Evolutionary conservation across 2,329 filamentous ascomycete species (phyloP).

Genomic region (Nemania bipapillata): DNA sequence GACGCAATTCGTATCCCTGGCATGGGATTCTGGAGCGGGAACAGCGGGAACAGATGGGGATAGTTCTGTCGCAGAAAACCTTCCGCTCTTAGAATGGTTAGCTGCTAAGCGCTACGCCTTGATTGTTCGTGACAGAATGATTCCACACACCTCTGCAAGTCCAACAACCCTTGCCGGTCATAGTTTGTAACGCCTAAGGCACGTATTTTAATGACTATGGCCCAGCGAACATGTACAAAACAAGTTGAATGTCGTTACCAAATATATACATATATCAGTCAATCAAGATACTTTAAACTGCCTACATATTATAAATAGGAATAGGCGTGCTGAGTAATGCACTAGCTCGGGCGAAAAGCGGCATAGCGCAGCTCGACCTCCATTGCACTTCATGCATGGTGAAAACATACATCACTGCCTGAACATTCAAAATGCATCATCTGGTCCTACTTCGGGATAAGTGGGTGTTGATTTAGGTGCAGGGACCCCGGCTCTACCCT

Average conservation of each 20-base stretch:
- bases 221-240: neutral
- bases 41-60: conserved; percentile 14
- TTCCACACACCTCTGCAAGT: conserved; percentile 24
- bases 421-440: too few relatives aligned
- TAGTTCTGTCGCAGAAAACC: conserved; percentile 17
- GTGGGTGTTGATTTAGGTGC: too few relatives aligned
- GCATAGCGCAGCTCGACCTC: too few relatives aligned
- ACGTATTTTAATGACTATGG: neutral
- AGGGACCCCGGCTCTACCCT: too few relatives aligned
- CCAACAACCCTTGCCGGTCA: conserved; percentile 12
- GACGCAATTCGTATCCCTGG: conserved; percentile 20
- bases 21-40: conserved; percentile 18
- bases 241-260: neutral
- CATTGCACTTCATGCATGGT: too few relatives aligned
- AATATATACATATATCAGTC: neutral
- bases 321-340: conserved; percentile 3
- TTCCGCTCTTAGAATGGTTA: conserved; percentile 24
- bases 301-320: too few relatives aligned
- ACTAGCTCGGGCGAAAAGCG: too few relatives aligned
- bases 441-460: too few relatives aligned
- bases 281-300: conserved; percentile 2
- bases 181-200: conserved; percentile 3
- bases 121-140: neutral
- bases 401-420: too few relatives aligned
- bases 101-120: neutral